Evolutionary conservation across 2,329 filamentous ascomycete genomes (phyloP).

Genomic region (Lecanoromycetidae sp.): DNA sequence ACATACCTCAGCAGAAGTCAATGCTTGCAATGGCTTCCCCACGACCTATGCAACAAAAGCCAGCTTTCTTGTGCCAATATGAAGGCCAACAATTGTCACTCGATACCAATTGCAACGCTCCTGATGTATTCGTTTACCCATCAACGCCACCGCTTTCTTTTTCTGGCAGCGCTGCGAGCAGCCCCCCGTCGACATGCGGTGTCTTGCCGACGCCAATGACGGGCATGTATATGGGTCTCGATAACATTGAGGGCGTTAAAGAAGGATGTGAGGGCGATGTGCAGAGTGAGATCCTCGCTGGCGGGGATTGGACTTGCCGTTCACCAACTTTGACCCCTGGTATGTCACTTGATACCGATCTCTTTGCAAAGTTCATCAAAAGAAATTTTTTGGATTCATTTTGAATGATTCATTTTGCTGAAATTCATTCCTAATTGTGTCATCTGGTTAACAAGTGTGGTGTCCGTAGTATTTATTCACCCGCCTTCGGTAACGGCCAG

Average conservation of each 20-base stretch:
- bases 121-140: constrained; percentile 58
- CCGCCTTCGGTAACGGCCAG: constrained; percentile 52
- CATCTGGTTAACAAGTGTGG: constrained; percentile 14
- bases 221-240: constrained; percentile 62
- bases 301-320: constrained; percentile 62
- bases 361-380: not conserved
- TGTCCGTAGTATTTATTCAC: constrained; percentile 50
- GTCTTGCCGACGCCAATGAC: constrained; percentile 73
- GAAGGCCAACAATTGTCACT: constrained; percentile 49
- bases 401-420: not conserved
- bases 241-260: constrained; percentile 56
- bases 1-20: constrained; percentile 22
- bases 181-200: constrained; percentile 64
- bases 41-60: constrained; percentile 61
- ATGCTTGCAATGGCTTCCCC: constrained; percentile 57
- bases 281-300: constrained; percentile 58
- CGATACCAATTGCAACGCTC: constrained; percentile 59
- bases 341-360: constrained; percentile 40
- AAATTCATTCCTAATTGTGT: constrained; percentile 4
- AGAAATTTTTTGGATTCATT: not conserved
- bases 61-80: constrained; percentile 54
- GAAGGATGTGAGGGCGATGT: constrained; percentile 58
- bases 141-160: constrained; percentile 79
- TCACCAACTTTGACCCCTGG: constrained; percentile 86
- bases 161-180: constrained; percentile 73